A percentile compares a stretch with the other conserved stretches of the same genome.
Conservation (phyloP, 2,329 filamentous ascomycete genomes). For the Fusarium nanum region DNA sequence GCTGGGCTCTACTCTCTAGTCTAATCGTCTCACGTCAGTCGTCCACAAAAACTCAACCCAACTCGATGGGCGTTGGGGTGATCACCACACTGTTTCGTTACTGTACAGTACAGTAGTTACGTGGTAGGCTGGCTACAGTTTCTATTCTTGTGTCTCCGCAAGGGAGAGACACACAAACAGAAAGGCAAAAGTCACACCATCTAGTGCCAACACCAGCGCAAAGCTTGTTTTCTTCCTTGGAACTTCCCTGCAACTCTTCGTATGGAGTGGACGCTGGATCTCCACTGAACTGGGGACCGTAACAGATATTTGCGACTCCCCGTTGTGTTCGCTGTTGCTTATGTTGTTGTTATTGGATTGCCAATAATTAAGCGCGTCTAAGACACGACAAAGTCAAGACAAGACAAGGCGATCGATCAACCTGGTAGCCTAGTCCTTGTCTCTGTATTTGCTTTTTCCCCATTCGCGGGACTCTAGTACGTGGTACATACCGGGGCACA, state of each 20-base stretch:
- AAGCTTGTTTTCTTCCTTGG: conserved; percentile 32
- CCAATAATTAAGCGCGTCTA: conserved; percentile 19
- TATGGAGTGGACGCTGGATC: conserved; percentile 27
- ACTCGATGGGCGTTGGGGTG: conserved; percentile 13
- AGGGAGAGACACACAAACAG: conserved; percentile 4
- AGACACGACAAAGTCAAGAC: background rate
- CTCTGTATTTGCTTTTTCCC: background rate
- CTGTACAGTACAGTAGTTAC: background rate
- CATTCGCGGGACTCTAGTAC: background rate
- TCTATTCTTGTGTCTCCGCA: conserved; percentile 19
- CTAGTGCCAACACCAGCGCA: conserved; percentile 17
- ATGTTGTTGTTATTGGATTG: conserved; percentile 7
- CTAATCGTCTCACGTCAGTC: conserved; percentile 38
- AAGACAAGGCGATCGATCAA: conserved; percentile 1
- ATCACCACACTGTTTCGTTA: conserved; percentile 13
- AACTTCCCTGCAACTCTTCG: conserved; percentile 32
- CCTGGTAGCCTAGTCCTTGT: conserved; percentile 5
- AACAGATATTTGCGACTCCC: conserved; percentile 3
- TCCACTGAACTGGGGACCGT: conserved; percentile 29
- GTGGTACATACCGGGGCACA: background rate
- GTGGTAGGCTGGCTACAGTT: conserved; percentile 16
- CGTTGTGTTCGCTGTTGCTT: background rate
- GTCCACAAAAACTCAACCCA: background rate
- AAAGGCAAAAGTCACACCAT: conserved; percentile 28
- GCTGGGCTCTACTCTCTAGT: conserved; percentile 12